Percentiles rank a stretch among this genome's conserved stretches.
These are phyloP conservation scores for Wickerhamiella sergipiensis DNA, from an alignment of 805 yeast species.

Conservation along the genomic window DNA sequence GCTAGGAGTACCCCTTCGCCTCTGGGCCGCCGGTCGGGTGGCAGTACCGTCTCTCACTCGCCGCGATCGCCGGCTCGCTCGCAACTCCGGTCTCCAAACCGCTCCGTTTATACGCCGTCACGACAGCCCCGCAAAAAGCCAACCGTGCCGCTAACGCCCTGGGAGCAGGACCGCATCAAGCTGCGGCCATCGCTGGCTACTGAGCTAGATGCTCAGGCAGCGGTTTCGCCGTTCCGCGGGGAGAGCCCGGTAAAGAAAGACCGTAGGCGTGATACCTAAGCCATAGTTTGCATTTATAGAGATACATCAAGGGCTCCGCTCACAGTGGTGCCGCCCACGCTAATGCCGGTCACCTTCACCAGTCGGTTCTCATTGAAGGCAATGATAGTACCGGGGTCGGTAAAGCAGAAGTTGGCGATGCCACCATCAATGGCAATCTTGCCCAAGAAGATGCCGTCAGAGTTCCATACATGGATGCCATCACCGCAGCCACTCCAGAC, in stretches of 20 bases:
- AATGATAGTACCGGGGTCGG: conserved; percentile 17
- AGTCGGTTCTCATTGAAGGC: conserved; percentile 16
- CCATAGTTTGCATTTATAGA: not conserved
- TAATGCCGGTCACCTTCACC: not conserved
- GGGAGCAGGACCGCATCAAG: conserved; percentile 20
- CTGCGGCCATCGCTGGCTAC: conserved; percentile 1
- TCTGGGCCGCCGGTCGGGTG: not conserved
- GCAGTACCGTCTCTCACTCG: not conserved
- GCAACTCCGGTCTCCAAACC: not conserved
- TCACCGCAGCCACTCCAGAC: conserved; percentile 21
- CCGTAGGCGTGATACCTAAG: not conserved
- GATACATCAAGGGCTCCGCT: not conserved
- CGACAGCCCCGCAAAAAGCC: not conserved
- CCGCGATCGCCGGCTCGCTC: not conserved
- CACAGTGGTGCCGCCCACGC: not conserved
- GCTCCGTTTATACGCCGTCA: not conserved
- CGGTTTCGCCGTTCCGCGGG: not conserved
- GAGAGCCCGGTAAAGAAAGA: not conserved
- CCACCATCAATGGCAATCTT: conserved; percentile 18
- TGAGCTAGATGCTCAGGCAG: conserved; percentile 3
- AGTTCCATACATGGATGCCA: conserved; percentile 21
- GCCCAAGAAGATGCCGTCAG: conserved; percentile 17
- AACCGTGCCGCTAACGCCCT: conserved; percentile 18
- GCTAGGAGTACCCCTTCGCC: not conserved
- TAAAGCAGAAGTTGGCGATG: conserved; percentile 20